These are phyloP conservation scores for Oenanthe javanica DNA, from an alignment of 140 eudicot species.

Conservation along the genomic window DNA sequence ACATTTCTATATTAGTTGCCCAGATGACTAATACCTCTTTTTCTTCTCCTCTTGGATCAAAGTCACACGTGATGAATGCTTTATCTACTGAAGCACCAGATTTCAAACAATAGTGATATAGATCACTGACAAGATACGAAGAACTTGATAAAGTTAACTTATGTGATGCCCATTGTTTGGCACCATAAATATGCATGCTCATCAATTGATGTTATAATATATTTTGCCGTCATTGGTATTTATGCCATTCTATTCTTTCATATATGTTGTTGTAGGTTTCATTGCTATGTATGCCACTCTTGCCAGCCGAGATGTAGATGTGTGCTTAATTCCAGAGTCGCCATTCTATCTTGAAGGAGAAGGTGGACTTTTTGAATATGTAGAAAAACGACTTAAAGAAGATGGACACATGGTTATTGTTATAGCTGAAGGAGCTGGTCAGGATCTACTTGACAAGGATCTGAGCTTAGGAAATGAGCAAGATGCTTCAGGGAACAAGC, in stretches of 20 bases:
- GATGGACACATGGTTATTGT: conserved; percentile 98
- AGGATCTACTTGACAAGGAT: conserved; percentile 64
- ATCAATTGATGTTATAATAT: background rate
- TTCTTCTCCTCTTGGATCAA: background rate
- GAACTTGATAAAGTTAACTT: background rate
- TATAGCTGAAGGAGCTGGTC: conserved; percentile 96
- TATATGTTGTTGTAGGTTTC: conserved; percentile 55
- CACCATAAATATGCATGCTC: background rate
- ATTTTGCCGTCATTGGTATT: background rate
- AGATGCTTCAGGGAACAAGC: conserved; percentile 92
- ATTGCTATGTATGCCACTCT: conserved; percentile 98
- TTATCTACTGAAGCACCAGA: background rate
- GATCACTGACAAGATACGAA: background rate
- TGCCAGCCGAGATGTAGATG: conserved; percentile 92
- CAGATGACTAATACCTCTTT: background rate
- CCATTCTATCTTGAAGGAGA: conserved; percentile 85
- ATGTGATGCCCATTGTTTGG: background rate
- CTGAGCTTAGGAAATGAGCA: conserved; percentile 24
- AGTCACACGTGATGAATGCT: background rate
- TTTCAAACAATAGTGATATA: background rate
- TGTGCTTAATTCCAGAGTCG: conserved; percentile 92
- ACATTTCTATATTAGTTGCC: background rate
- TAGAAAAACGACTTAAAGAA: conserved; percentile 78
- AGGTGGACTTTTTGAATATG: conserved; percentile 70
- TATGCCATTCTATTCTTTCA: conserved; percentile 5